Evolutionary conservation across 1,284 basidiomycete species (phyloP).

Genomic region (Naganishia cerealis): DNA sequence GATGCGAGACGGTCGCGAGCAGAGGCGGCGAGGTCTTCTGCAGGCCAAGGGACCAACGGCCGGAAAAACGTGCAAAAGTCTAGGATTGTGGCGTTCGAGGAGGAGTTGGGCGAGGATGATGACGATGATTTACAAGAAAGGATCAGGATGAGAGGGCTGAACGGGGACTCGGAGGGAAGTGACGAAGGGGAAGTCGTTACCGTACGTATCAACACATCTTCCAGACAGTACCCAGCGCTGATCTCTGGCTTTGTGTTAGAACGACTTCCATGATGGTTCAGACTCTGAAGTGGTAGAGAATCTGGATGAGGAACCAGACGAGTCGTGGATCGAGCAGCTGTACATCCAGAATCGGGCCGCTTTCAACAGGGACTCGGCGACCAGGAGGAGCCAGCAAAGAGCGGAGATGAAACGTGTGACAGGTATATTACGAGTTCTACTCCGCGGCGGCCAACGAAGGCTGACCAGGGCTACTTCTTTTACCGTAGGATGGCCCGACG

Average conservation of each 20-base stretch:
- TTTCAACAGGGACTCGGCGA: slow-evolving; percentile 73
- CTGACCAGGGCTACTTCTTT: not conserved
- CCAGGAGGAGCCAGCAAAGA: slow-evolving; percentile 66
- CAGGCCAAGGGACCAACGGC: slow-evolving; percentile 25
- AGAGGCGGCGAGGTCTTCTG: slow-evolving; percentile 21
- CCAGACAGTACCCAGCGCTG: not conserved
- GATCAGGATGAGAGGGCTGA: slow-evolving; percentile 32
- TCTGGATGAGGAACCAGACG: slow-evolving; percentile 45
- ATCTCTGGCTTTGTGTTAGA: not conserved
- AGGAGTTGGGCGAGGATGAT: slow-evolving; percentile 59
- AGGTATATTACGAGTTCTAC: slow-evolving; percentile 53
- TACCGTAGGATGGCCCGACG: slow-evolving; percentile 65
- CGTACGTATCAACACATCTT: not conserved
- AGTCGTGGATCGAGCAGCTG: slow-evolving; percentile 69
- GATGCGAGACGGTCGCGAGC: slow-evolving; percentile 26
- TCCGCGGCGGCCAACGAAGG: not conserved
- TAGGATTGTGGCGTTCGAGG: slow-evolving; percentile 57
- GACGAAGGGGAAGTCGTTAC: slow-evolving; percentile 38
- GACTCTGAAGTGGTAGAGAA: slow-evolving; percentile 27
- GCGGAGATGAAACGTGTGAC: slow-evolving; percentile 67
- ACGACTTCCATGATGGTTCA: slow-evolving; percentile 35
- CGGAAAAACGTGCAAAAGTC: slow-evolving; percentile 42
- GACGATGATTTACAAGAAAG: slow-evolving; percentile 49
- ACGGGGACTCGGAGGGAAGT: slow-evolving; percentile 38
- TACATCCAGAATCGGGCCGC: slow-evolving; percentile 71